Evolutionary conservation across 345 rosid genomes (phyloP), one percentile per base, ranked within the genome.

Genomic region (Cardamine resedifolia): DNA sequence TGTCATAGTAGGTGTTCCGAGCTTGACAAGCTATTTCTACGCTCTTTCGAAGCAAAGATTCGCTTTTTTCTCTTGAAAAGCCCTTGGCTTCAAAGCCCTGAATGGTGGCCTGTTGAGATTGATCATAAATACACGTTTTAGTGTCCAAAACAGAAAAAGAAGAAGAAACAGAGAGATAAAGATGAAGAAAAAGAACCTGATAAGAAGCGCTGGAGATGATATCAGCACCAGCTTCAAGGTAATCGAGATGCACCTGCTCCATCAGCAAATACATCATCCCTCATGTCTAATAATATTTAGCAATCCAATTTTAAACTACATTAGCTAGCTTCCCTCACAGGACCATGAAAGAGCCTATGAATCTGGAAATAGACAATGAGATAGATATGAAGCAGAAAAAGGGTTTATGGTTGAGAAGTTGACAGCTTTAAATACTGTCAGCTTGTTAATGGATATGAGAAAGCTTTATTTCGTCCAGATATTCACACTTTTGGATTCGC

Each of bases 151-250:
- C n/a, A n/a, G n/a, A 7, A 45, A 28, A n/a, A 28, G 47, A 70
- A 15, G 44, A 3, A 16, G 7, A 11, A 1, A 38, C 10, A 58
- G 55, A 38, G 10, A 52, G 55, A 33, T 28, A 6, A 23, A 6
- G 41, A 55, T 16, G 27, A 23, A 30, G 14, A 58, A 48, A 28
- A 5, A 60, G 2, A 62, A 85, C 96, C 92, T 87, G 96, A 77
- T 90, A 90, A 30, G 93, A 87, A 16, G 93, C 82, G 16, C 89
- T 83, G 73, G 84, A 70, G 44, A 87, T 81, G 72, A 90, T 83
- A 86, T 90, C 96, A 55, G 96, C 92, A 70, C 93, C 96, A 76
- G 92, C 88, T 87, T 90, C 91, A 21, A 90, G 92, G 81, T 87
- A 90, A 74, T 87, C 87, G 26, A 87, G 86, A 83, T 87, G 93